Evolutionary conservation across 2,329 filamentous ascomycete genomes (phyloP), one percentile per base, ranked within the genome.

Genomic region (Bipolaris oryzae): DNA sequence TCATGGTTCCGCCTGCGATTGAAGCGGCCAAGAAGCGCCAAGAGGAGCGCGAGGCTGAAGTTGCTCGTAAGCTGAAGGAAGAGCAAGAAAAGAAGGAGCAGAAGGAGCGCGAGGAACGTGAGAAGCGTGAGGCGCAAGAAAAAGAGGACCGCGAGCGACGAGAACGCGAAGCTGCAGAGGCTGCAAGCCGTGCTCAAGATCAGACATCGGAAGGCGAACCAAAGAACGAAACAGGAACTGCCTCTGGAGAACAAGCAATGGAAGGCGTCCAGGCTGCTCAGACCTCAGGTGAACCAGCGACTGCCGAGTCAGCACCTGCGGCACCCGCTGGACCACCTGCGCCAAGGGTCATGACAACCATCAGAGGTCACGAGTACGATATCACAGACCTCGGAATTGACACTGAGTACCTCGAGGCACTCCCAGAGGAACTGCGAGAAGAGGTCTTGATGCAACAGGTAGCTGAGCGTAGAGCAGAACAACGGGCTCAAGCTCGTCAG

Each of bases 381-480:
- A 95, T 99, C 46, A 99, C 95, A 0, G 91, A 91, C 58, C 84
- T 99, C 60, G 93, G 94, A 46, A 98, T 99, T 67, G 95, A 99
- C 72, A 86, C 90, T 15, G 93, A 96, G 54, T 99, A 97, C 76
- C 85, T 99, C 6, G 91, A 95, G 57, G 96, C 94, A n/a, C 80
- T 99, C n/a, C 95, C 95, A 0, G 95, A 99, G 67, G 96, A 99
- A 59, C 88, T 98, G 72, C 86, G 95, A 43, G 94, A 98, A 75
- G 95, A 99, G 74, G 95, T 99, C 46, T 91, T 99, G 63, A 92
- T 96, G 74, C 88, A 93, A 60, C 92, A 96, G 57, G 85, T 96
- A 61, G 92, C 90, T 50, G 88, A 91, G 63, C 86, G 94, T 64
- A 87, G 94, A 47, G 61, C 63, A 50, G 70, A 73, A 51, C 67